Base-by-base conservation (phyloP, 768 basidiomycete genomes). In the Mycena amicta region DNA sequence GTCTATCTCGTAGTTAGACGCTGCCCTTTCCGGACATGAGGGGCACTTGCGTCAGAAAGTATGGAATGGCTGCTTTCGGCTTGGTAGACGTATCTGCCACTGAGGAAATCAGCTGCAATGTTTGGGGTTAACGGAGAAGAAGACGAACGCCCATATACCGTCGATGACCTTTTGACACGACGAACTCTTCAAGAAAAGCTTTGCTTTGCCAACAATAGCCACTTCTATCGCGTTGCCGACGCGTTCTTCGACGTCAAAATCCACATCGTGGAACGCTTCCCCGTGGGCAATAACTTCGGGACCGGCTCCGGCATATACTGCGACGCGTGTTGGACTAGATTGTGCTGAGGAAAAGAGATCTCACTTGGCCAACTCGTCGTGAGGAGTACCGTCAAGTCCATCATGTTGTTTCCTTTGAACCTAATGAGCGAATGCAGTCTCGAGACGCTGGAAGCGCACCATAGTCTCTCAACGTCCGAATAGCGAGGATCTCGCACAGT, bases 221-320 rank as follows among this genome's bases (percentile, higher is more conserved):
- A 93, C 80, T 71, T 98, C 95, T 50, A 97, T 90, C 1, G 93
- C 95, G 67, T 95, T 97, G 4, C 95, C 95, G 1, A 94, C 87
- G 55, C 87, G 72, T 53, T 93, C 86, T 66, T 92, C 88, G 29
- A 89, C 70, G 65, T 90, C 88, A 53, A 87, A 85, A 59, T 89
- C 87, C 39, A 83, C 43, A 26, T 60, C 74, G 51, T 92, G 85
- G n/a, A n/a, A n/a, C 56, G 83, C 80, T 56, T 81, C 79, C 4
- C 85, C 89, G 53, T 82, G 79, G 20, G 77, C 71, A 37, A 93
- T 65, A 12, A 91, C 68, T 26, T 75, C 76, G 2, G 80, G 72
- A 49, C 88, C 87, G 4, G 90, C 90, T 6, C 92, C 92, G 18
- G 82, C 80, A 70, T 89, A 93, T 3, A 94, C 87, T 63, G 41